These are phyloP conservation scores for Quambalaria eucalypti DNA, from an alignment of 1,284 basidiomycete genomes.

Conservation along the genomic window DNA sequence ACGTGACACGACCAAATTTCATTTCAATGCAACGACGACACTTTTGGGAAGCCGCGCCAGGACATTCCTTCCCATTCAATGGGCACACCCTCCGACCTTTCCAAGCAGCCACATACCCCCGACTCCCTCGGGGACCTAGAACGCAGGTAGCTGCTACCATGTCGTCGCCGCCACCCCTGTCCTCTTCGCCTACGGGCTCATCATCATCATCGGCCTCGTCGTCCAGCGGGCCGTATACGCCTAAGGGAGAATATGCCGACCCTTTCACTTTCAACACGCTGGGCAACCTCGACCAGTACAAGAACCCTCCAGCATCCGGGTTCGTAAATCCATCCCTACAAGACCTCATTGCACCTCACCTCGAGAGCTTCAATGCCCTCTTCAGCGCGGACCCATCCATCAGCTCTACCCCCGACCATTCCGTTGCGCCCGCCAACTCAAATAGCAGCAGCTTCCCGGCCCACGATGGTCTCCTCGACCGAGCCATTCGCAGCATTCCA, in stretches of 20 bases:
- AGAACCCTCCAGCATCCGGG: constrained; percentile 62
- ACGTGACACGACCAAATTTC: too few species aligned
- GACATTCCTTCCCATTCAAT: too few species aligned
- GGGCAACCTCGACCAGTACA: constrained; percentile 70
- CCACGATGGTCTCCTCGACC: constrained; percentile 68
- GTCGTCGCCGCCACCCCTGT: neutral
- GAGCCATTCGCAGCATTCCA: constrained; percentile 74
- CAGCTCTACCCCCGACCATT: constrained; percentile 19
- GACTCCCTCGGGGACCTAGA: neutral
- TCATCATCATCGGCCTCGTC: constrained; percentile 21
- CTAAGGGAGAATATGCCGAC: neutral
- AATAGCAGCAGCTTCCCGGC: constrained; percentile 57
- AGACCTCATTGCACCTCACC: constrained; percentile 85
- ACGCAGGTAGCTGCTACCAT: neutral
- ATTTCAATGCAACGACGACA: too few species aligned
- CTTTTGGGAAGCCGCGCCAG: constrained; percentile 6
- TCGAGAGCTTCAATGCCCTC: constrained; percentile 92
- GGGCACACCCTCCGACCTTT: too few species aligned
- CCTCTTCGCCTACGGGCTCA: neutral
- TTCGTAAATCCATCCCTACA: constrained; percentile 74
- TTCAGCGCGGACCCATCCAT: constrained; percentile 37
- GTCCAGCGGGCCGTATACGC: constrained; percentile 28
- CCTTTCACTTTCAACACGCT: constrained; percentile 66
- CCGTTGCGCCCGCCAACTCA: constrained; percentile 59
- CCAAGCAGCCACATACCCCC: too few species aligned